Base-by-base conservation (phyloP, 305 asterid genomes). In the Rubia balearica region DNA sequence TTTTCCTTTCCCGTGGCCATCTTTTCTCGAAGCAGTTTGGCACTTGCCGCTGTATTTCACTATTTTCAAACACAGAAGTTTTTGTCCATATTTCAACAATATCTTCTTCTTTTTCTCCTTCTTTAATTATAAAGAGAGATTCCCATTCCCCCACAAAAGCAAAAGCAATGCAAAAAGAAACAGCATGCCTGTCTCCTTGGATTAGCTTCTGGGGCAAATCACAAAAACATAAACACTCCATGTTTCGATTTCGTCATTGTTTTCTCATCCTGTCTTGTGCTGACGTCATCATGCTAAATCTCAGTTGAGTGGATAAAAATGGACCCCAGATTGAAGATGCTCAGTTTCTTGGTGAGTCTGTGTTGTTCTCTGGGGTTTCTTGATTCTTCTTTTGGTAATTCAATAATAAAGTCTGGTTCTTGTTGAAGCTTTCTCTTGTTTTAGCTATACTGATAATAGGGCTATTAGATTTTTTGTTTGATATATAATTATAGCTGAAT, bases 111-210 rank as follows among this genome's bases (percentile, higher is more conserved):
- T 59, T 21, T 10, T 57, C 11, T 51, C 38, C 46, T 72, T 68
- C 11, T 21, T 71, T 68, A 61, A 59, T 49, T 56, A 56, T 49
- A 24, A 1, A 41, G 41, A 67, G 62, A 36, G 75, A 77, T 63
- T 59, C 64, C 66, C 45, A 64, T 77, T 45, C 64, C 53, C 42
- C 68, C 66, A 61, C 41, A 1, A 24, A 1, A 24, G 75, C 75
- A 46, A 71, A 22, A 67, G 76, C 19, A 51, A 2, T 51, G 59
- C 61, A 38, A 33, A 36, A 36, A 3, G 49, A 14, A 63, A 56
- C 11, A 72, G 78, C 95, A 88, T 88, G 92, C 88, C 78, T 83
- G 87, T 87, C 85, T 71, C 70, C 73, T 65, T 62, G 73, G 55
- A 69, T 71, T 73, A 80, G 77, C 85, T 45, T 53, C 71, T 49